Evolutionary conservation across 2,329 filamentous ascomycete species (phyloP), one percentile per base, ranked within the genome.

Genomic region (Botrytis byssoidea): DNA sequence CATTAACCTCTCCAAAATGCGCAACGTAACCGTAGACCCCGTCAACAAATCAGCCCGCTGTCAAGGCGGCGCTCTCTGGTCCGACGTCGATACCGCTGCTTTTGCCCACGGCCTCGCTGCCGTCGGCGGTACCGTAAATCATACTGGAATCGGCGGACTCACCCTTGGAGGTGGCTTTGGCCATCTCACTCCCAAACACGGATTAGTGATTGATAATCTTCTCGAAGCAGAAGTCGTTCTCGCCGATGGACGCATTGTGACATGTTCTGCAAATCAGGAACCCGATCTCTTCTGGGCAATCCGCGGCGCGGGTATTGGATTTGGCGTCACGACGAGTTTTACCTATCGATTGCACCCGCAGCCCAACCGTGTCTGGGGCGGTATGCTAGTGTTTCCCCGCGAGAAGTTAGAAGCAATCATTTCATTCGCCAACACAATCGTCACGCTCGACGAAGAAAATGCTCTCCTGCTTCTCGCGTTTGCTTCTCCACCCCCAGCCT

Each of bases 211-310:
- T 44, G 72, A 74, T 22, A 74, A 74, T 74, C 69, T 74, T 12
- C 68, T 74, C 32, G 46, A 51, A 35, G 72, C 37, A 6, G 68
- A 71, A 14, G 48, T 74, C 4, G 60, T 74, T 46, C 61, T 74
- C 5, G 72, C 72, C 14, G 14, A 57, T 5, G 72, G 72, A 37
- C 22, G n/a, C 14, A 66, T 74, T 32, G 84, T 85, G 10, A 83
- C 85, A 74, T 85, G 86, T 22, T 86, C 83, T 25, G 77, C 79
- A 8, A 77, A 78, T 0, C 77, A 81, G 16, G 81, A 89, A 75
- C 73, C 82, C 0, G 87, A 89, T 73, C 81, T 90, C 12, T 89
- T 83, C 80, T 83, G 82, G 77, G 86, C 85, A 0, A 83, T 89
- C 10, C 57, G 68, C 20, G 72, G 72, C 3, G 72, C 68, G 4